Conservation (phyloP, 331 rosid genomes). For the Malus hybrid region DNA sequence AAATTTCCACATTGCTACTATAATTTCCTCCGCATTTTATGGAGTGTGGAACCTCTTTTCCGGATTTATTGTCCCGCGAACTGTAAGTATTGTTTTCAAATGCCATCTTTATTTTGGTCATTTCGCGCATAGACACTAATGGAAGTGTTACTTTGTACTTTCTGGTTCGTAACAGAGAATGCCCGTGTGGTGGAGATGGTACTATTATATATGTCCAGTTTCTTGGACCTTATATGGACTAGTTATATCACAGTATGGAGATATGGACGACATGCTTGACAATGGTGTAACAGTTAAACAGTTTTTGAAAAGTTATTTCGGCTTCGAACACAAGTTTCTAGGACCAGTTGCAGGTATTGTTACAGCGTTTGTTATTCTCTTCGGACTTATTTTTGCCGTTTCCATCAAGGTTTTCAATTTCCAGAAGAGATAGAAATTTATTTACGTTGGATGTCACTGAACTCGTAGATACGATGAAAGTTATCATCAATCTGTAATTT, state of each 20-base stretch:
- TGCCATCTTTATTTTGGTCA: not conserved
- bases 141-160: not conserved
- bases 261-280: conserved; percentile 24
- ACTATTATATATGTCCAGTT: conserved; percentile 34
- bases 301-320: conserved; percentile 33
- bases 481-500: not conserved
- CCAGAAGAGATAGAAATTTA: conserved; percentile 35
- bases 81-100: not conserved
- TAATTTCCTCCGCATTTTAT: conserved; percentile 43
- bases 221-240: conserved; percentile 85
- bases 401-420: conserved; percentile 52
- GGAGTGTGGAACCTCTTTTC: conserved; percentile 65
- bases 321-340: conserved; percentile 51
- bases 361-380: conserved; percentile 22
- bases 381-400: conserved; percentile 56
- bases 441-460: not conserved
- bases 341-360: conserved; percentile 48
- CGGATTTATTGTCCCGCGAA: conserved; percentile 53
- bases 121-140: not conserved
- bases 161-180: conserved; percentile 9
- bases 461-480: not conserved
- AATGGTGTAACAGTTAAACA: conserved; percentile 36
- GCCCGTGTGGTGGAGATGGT: conserved; percentile 24
- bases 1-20: conserved; percentile 48
- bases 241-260: conserved; percentile 63